Conservation (phyloP, 1,139 yeast species). For the Candida mesenterica region DNA sequence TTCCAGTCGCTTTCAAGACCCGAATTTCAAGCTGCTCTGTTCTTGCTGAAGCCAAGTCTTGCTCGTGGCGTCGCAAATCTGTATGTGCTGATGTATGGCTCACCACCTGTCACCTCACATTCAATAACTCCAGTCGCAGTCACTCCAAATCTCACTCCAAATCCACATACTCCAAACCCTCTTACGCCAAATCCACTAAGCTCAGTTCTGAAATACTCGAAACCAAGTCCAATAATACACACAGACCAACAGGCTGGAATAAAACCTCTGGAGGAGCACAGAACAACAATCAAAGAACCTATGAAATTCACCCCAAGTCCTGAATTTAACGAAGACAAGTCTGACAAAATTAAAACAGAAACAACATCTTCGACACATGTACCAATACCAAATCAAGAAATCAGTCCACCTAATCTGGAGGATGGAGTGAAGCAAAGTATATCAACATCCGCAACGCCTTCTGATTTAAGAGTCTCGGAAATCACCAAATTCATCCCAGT, state of each 20-base stretch:
- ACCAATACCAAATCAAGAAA: conserved; percentile 6
- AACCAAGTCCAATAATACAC: too few relatives aligned
- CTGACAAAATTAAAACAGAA: not conserved
- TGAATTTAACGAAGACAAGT: not conserved
- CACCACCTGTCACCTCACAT: not conserved
- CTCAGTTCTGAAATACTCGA: too few relatives aligned
- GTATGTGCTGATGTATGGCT: not conserved
- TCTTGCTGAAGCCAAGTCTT: too few relatives aligned
- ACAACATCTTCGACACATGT: not conserved
- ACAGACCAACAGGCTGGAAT: too few relatives aligned
- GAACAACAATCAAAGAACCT: too few relatives aligned
- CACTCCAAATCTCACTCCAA: too few relatives aligned
- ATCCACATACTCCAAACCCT: too few relatives aligned
- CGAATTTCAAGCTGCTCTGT: not conserved
- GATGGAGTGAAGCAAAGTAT: not conserved
- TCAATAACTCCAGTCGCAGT: not conserved
- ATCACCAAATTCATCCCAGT: conserved; percentile 7
- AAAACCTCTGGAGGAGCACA: too few relatives aligned
- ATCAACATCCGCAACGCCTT: not conserved
- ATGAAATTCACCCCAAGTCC: conserved; percentile 6
- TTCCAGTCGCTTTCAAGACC: conserved; percentile 5
- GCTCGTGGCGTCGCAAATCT: not conserved
- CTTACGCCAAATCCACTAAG: too few relatives aligned
- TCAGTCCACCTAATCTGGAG: conserved; percentile 7
- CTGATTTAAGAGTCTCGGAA: conserved; percentile 2